Evolutionary conservation across 768 basidiomycete species (phyloP).

Genomic region (Thelephora ganbajun): DNA sequence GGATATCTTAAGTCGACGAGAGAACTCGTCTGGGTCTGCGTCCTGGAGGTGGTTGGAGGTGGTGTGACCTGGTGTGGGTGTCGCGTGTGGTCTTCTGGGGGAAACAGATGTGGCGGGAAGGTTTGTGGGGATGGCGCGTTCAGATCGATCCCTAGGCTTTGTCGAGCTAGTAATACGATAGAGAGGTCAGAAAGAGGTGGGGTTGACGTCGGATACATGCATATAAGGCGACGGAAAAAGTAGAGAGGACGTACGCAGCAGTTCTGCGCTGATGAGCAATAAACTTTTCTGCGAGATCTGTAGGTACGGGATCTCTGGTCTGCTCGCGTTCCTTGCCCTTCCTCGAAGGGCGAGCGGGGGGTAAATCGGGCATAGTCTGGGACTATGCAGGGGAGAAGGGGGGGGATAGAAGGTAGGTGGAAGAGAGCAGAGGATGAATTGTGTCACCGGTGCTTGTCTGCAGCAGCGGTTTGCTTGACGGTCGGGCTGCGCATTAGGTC

Average conservation of each 20-base stretch:
- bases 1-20: conserved; percentile 57
- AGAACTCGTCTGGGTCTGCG: conserved; percentile 62
- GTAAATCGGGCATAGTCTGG: conserved; percentile 13
- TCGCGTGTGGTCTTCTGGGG: conserved; percentile 13
- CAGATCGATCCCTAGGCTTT: conserved; percentile 32
- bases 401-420: not conserved
- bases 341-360: conserved; percentile 10
- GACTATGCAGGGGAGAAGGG: too few relatives aligned
- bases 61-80: conserved; percentile 19
- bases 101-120: conserved; percentile 19
- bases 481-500: not conserved
- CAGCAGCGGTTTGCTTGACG: conserved; percentile 1
- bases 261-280: conserved; percentile 53
- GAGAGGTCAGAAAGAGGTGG: conserved; percentile 2
- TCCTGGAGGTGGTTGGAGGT: conserved; percentile 30
- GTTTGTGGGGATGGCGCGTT: conserved; percentile 23
- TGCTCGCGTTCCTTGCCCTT: conserved; percentile 22
- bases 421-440: conserved; percentile 1
- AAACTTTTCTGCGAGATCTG: conserved; percentile 48
- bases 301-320: conserved; percentile 18
- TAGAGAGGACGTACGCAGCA: conserved; percentile 32
- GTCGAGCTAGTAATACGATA: conserved; percentile 22
- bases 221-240: not conserved
- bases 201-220: not conserved
- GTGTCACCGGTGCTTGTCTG: conserved; percentile 1